A percentile compares a stretch with the other conserved stretches of the same genome.
Evolutionary conservation across 2,329 filamentous ascomycete species (phyloP).

Genomic region (Beauveria scarabaeidicola): DNA sequence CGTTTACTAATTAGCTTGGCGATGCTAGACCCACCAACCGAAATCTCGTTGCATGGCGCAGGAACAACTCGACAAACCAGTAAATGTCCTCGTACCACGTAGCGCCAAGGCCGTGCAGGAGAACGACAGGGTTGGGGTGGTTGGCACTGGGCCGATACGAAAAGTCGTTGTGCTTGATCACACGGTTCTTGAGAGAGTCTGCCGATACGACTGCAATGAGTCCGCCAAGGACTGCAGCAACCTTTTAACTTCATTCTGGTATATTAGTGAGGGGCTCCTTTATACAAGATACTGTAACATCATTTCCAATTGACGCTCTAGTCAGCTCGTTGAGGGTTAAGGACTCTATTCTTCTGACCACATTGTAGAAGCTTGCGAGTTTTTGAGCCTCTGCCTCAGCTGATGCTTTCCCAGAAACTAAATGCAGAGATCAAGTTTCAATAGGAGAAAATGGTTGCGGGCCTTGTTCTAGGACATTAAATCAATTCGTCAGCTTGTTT

Average conservation of each 20-base stretch:
- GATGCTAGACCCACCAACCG: slow-evolving; percentile 9
- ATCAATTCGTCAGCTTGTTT: too few relatives aligned
- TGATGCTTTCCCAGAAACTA: too few relatives aligned
- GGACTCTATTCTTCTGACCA: neutral
- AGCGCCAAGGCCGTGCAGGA: slow-evolving; percentile 17
- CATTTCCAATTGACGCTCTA: too few relatives aligned
- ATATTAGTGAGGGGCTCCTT: neutral
- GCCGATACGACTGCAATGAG: neutral
- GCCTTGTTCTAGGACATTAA: too few relatives aligned
- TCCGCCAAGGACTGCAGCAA: neutral
- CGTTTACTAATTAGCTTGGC: slow-evolving; percentile 14
- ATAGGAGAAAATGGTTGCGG: too few relatives aligned
- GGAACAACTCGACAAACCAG: slow-evolving; percentile 13
- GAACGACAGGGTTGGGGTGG: slow-evolving; percentile 16
- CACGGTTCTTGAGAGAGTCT: neutral
- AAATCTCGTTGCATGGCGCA: slow-evolving; percentile 16
- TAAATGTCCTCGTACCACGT: slow-evolving; percentile 15
- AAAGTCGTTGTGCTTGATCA: slow-evolving; percentile 13
- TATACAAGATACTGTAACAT: neutral
- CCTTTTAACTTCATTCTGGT: neutral
- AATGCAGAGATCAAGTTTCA: too few relatives aligned
- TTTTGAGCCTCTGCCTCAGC: neutral
- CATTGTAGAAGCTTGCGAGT: neutral
- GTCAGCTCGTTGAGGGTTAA: neutral
- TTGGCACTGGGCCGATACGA: slow-evolving; percentile 11